phyloP scores from a whole-genome alignment of 2,329 filamentous ascomycete genomes.

The Didymella pomorum region DNA sequence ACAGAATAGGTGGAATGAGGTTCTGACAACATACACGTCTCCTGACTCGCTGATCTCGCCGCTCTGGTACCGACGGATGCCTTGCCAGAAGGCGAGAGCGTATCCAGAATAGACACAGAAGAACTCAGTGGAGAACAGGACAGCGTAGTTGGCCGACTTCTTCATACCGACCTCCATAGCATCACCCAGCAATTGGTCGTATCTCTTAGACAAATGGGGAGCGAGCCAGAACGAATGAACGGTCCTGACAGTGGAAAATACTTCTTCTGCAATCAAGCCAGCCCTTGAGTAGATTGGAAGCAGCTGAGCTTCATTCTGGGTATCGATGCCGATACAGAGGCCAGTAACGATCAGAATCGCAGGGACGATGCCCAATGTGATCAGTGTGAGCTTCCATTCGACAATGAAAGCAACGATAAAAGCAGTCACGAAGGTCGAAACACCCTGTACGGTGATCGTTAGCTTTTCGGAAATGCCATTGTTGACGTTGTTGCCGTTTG shows the following conservation, averaged over 20 bases:
- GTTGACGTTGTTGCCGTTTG: constrained; percentile 92
- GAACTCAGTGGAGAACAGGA: too few species aligned
- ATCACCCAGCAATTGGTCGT: constrained; percentile 53
- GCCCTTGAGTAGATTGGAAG: constrained; percentile 53
- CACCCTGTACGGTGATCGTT: constrained; percentile 54
- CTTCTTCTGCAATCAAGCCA: constrained; percentile 59
- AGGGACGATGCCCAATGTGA: constrained; percentile 63
- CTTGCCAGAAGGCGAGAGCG: constrained; percentile 60
- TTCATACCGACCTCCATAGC: constrained; percentile 57
- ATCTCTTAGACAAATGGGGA: constrained; percentile 53
- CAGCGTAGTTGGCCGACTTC: constrained; percentile 42
- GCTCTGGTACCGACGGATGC: constrained; percentile 63
- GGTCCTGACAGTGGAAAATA: constrained; percentile 59
- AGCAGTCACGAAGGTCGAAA: constrained; percentile 72
- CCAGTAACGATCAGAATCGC: constrained; percentile 38
- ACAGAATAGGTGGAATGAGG: too few species aligned
- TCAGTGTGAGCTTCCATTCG: constrained; percentile 92
- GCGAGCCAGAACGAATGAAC: constrained; percentile 58
- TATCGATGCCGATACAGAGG: constrained; percentile 26
- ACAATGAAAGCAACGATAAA: constrained; percentile 91
- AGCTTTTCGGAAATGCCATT: constrained; percentile 73
- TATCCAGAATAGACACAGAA: constrained; percentile 26
- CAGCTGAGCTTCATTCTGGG: constrained; percentile 48
- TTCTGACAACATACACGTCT: too few species aligned
- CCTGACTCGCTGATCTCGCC: constrained; percentile 45